These are phyloP conservation scores for Fusarium euwallaceae DNA, from an alignment of 2,329 filamentous ascomycete species.

Conservation along the genomic window DNA sequence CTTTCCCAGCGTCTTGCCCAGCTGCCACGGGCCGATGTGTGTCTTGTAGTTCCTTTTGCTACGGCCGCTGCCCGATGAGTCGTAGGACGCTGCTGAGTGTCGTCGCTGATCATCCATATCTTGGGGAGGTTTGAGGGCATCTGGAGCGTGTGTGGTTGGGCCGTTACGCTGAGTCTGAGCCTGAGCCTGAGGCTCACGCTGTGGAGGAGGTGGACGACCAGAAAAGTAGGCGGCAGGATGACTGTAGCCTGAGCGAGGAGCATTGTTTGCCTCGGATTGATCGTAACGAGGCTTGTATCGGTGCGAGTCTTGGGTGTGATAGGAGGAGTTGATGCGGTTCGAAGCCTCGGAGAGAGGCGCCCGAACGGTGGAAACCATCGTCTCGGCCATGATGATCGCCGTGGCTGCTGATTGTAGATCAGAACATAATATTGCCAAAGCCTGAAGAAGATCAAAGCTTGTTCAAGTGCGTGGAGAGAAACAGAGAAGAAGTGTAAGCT, in stretches of 20 bases:
- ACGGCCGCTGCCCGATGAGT: constrained; percentile 56
- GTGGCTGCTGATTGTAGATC: constrained; percentile 40
- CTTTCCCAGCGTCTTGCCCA: constrained; percentile 89
- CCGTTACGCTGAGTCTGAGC: constrained; percentile 25
- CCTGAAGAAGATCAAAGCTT: constrained; percentile 14
- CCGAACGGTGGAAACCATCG: constrained; percentile 49
- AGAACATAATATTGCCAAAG: constrained; percentile 52
- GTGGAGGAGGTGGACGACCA: constrained; percentile 27
- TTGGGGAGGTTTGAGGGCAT: constrained; percentile 45
- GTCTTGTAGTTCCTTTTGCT: constrained; percentile 69
- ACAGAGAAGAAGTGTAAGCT: constrained; percentile 21
- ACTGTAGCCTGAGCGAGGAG: constrained; percentile 27
- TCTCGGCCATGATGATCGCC: constrained; percentile 51
- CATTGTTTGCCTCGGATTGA: constrained; percentile 36
- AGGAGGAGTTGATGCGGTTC: constrained; percentile 60
- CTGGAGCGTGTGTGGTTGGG: constrained; percentile 28
- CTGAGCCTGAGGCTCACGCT: constrained; percentile 17
- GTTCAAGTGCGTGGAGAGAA: constrained; percentile 21
- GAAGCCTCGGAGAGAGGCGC: constrained; percentile 63
- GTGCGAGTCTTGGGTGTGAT: constrained; percentile 46
- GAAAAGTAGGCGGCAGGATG: constrained; percentile 34
- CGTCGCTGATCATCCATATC: constrained; percentile 53
- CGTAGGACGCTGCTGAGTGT: constrained; percentile 57
- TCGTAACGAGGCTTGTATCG: constrained; percentile 49
- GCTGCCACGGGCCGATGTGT: constrained; percentile 92